phyloP scores from a whole-genome alignment of 2,329 filamentous ascomycete genomes.

The Epichloe festucae region DNA sequence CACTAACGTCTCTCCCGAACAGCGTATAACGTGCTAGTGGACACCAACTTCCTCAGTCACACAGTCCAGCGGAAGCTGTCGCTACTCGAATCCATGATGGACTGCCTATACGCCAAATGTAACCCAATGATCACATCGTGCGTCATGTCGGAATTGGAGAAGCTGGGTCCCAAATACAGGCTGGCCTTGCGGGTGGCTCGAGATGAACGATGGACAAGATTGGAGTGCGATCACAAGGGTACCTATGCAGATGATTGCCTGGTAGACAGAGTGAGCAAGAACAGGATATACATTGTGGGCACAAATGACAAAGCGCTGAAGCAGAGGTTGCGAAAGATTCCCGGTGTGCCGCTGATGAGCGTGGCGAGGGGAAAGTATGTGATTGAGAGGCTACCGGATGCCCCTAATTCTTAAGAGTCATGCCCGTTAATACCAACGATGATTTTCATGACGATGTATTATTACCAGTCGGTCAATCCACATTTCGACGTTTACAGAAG shows the following conservation, averaged over 20 bases:
- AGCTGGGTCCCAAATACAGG: constrained; percentile 77
- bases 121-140: constrained; percentile 71
- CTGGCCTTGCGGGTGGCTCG: constrained; percentile 75
- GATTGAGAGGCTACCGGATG: constrained; percentile 81
- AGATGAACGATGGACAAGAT: constrained; percentile 75
- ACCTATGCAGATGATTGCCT: constrained; percentile 73
- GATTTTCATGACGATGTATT: not conserved
- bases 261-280: constrained; percentile 59
- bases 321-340: constrained; percentile 63
- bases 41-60: constrained; percentile 85
- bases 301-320: constrained; percentile 72
- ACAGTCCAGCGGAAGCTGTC: constrained; percentile 86
- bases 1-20: not conserved
- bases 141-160: constrained; percentile 76
- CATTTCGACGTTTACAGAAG: no score
- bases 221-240: constrained; percentile 85
- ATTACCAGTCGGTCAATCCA: no score
- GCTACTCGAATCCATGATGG: constrained; percentile 80
- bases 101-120: constrained; percentile 83
- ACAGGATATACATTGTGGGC: constrained; percentile 66
- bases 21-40: constrained; percentile 50
- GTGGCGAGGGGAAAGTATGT: constrained; percentile 85
- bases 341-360: constrained; percentile 59
- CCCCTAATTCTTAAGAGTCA: constrained; percentile 40
- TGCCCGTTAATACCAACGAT: not conserved